Percentiles rank a stretch among this genome's conserved stretches.
Evolutionary conservation across 345 rosid species (phyloP).

Genomic region (Eucalyptus regnans): DNA sequence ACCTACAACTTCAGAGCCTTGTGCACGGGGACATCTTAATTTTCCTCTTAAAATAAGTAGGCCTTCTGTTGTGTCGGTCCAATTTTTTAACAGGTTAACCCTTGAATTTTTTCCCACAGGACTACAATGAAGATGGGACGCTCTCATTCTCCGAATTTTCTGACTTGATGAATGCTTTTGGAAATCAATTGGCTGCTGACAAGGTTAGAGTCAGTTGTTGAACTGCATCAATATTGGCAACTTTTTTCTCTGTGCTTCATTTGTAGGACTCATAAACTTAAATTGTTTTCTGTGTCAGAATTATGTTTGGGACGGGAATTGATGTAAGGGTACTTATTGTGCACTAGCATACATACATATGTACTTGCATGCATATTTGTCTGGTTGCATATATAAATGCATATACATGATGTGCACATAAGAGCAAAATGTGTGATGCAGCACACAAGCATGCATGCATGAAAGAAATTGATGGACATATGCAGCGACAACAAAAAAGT

Average conservation of each 20-base stretch:
- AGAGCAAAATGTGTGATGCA: not conserved
- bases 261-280: not conserved
- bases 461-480: not conserved
- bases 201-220: slow-evolving; percentile 40
- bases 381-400: not conserved
- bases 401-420: not conserved
- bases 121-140: slow-evolving; percentile 73
- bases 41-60: not conserved
- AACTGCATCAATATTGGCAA: not conserved
- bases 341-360: not conserved
- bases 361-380: not conserved
- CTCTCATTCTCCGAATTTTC: slow-evolving; percentile 80
- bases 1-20: not conserved
- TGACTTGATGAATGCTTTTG: slow-evolving; percentile 69
- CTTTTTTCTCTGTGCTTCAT: not conserved
- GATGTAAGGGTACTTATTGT: not conserved
- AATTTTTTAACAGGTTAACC: not conserved
- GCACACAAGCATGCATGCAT: not conserved
- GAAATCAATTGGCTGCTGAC: slow-evolving; percentile 59
- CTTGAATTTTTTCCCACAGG: slow-evolving; percentile 18
- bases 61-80: not conserved
- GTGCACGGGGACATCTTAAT: not conserved
- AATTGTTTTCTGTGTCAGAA: not conserved
- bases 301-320: not conserved
- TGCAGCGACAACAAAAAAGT: not conserved